Conservation (phyloP, 179 eudicot genomes). For the Spinacia oleracea region DNA sequence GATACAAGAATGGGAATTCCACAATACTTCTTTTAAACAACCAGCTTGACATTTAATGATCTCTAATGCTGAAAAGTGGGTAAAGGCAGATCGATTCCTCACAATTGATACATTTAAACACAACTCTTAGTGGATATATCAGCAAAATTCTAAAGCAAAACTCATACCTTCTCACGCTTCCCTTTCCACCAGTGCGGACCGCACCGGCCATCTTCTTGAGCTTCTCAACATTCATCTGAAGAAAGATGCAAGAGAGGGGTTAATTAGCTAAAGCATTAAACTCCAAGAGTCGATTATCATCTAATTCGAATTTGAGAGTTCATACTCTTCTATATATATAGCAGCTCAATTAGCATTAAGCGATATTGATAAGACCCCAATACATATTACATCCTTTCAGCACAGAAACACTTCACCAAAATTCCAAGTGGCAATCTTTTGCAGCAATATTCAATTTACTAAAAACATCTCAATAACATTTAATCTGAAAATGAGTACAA, state of each 20-base stretch:
- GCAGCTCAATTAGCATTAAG: background rate
- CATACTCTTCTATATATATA: too few species aligned
- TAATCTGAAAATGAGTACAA: background rate
- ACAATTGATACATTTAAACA: background rate
- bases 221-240: constrained; percentile 81
- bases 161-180: constrained; percentile 68
- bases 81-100: background rate
- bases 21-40: background rate
- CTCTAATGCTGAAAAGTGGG: too few species aligned
- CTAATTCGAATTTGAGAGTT: background rate
- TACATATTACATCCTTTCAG: too few species aligned
- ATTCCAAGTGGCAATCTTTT: background rate
- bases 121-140: background rate
- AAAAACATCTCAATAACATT: background rate
- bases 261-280: background rate
- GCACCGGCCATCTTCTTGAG: constrained; percentile 85
- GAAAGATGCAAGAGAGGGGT: background rate
- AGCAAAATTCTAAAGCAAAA: background rate
- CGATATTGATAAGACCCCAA: too few species aligned
- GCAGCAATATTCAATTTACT: background rate
- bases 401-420: background rate
- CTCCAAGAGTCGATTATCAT: background rate
- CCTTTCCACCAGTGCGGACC: constrained; percentile 83
- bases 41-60: background rate
- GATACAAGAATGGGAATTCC: too few species aligned